Percentiles rank a stretch among this genome's conserved stretches.
phyloP scores from a whole-genome alignment of 106 monocot species.

The Apostasia shenzhenica region DNA sequence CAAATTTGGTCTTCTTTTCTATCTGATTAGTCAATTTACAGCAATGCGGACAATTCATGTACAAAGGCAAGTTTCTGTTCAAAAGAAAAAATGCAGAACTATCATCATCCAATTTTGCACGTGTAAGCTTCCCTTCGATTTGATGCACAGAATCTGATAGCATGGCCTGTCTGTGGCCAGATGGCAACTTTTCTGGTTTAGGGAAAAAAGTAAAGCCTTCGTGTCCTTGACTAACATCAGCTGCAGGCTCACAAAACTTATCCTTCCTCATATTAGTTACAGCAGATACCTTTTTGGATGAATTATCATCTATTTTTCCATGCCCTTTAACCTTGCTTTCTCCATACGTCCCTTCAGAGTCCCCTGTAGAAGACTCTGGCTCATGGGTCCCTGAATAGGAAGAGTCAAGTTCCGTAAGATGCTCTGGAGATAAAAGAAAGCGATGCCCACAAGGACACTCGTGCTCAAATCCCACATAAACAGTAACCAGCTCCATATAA shows the following conservation, averaged over 20 bases:
- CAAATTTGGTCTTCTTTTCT: conserved; percentile 53
- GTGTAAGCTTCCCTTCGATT: conserved; percentile 21
- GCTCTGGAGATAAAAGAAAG: conserved; percentile 66
- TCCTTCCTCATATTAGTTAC: conserved; percentile 9
- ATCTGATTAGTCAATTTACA: conserved; percentile 25
- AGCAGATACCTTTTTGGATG: conserved; percentile 10
- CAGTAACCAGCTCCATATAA: conserved; percentile 25
- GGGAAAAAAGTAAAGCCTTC: conserved; percentile 10
- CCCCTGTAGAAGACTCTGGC: conserved; percentile 11
- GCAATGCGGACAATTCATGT: conserved; percentile 97
- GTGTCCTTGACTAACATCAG: conserved; percentile 11
- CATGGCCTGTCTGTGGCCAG: neutral
- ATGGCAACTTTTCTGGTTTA: conserved; percentile 9
- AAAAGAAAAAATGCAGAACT: conserved; percentile 54
- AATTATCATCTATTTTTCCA: conserved; percentile 18
- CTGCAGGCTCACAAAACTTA: conserved; percentile 2
- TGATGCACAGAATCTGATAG: conserved; percentile 10
- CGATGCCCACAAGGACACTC: conserved; percentile 92
- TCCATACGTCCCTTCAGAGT: conserved; percentile 18
- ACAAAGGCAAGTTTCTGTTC: conserved; percentile 74
- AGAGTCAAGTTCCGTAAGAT: conserved; percentile 55
- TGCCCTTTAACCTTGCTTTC: conserved; percentile 14
- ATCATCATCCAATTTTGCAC: conserved; percentile 34
- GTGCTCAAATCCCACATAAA: conserved; percentile 90
- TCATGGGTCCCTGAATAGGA: conserved; percentile 13